phyloP scores from a whole-genome alignment of 345 rosid genomes.

The Citrus australasica region DNA sequence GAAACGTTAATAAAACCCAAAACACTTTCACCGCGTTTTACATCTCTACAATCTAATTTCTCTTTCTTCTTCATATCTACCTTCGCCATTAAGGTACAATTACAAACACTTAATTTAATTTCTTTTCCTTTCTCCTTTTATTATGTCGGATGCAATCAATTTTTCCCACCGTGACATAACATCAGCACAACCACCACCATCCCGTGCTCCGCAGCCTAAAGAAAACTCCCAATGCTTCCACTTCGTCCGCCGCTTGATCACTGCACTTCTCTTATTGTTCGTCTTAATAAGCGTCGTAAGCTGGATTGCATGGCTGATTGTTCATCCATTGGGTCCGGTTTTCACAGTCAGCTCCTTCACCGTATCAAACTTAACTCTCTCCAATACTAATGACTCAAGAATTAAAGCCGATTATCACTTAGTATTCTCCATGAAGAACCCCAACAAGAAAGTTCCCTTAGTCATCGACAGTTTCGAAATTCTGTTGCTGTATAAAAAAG shows the following conservation, averaged over 20 bases:
- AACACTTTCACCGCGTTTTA: background rate
- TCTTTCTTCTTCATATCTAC: background rate
- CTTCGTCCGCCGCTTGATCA: slow-evolving; percentile 10
- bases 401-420: slow-evolving; percentile 9
- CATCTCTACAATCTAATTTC: background rate
- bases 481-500: background rate
- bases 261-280: background rate
- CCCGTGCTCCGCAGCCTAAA: background rate
- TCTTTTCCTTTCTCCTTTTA: background rate
- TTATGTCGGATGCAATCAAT: background rate
- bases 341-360: slow-evolving; percentile 20
- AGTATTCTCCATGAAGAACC: slow-evolving; percentile 9
- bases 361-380: slow-evolving; percentile 18
- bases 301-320: slow-evolving; percentile 21
- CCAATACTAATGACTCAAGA: background rate
- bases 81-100: too few species aligned
- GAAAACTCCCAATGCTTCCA: background rate
- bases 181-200: background rate
- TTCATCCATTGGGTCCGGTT: slow-evolving; percentile 25
- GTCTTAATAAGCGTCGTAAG: background rate
- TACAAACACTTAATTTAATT: background rate
- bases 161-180: background rate
- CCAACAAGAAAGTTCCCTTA: slow-evolving; percentile 20
- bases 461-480: slow-evolving; percentile 1
- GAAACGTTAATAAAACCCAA: too few species aligned